phyloP scores from a whole-genome alignment of 2,329 filamentous ascomycete species.

The Tolypocladium guangdongense region DNA sequence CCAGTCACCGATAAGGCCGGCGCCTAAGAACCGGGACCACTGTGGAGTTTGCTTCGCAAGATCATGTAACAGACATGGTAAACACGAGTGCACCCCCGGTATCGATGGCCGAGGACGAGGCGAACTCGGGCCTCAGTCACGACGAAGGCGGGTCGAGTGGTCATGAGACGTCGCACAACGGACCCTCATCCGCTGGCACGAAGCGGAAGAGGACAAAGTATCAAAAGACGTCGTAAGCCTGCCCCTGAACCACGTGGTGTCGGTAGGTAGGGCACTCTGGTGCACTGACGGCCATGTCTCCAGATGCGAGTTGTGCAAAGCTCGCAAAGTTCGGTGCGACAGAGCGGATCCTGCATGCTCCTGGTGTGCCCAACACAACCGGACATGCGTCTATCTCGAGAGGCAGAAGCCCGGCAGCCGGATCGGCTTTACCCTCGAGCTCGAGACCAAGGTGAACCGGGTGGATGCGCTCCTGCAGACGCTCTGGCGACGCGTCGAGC shows the following conservation, averaged over 20 bases:
- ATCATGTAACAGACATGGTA: constrained; percentile 6
- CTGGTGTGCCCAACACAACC: constrained; percentile 58
- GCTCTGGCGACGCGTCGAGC: constrained; percentile 29
- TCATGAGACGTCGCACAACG: constrained; percentile 21
- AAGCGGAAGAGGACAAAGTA: constrained; percentile 30
- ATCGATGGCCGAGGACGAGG: constrained; percentile 23
- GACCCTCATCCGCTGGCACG: constrained; percentile 13
- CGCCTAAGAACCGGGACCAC: neutral
- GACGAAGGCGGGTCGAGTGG: constrained; percentile 25
- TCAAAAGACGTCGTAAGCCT: constrained; percentile 30
- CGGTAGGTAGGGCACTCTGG: neutral
- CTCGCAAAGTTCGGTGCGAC: constrained; percentile 36
- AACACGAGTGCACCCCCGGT: constrained; percentile 7
- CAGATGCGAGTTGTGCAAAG: constrained; percentile 34
- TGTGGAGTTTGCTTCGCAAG: constrained; percentile 1
- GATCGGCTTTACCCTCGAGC: constrained; percentile 51
- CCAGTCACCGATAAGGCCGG: neutral
- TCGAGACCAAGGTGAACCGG: constrained; percentile 42
- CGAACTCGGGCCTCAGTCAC: constrained; percentile 23
- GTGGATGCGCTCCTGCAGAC: constrained; percentile 36
- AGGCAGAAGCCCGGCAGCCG: constrained; percentile 58
- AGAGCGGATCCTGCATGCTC: constrained; percentile 52
- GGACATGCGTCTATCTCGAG: constrained; percentile 57
- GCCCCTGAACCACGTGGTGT: neutral
- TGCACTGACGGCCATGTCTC: neutral